Evolutionary conservation across 805 yeast species (phyloP).

Genomic region (Tetrapisispora arboricola): DNA sequence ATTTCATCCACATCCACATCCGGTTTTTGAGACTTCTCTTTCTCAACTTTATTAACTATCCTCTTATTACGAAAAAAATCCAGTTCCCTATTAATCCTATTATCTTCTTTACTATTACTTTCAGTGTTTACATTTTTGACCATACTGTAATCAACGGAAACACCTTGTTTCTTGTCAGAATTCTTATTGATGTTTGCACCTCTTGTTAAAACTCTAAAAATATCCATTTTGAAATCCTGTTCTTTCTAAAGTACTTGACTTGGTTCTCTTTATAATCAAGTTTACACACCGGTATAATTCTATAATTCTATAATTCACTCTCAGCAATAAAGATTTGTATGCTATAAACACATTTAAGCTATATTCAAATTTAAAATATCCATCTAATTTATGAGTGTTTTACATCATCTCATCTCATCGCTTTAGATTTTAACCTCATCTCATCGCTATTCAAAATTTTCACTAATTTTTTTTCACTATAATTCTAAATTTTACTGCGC

Average conservation of each 20-base stretch:
- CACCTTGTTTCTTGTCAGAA: slow-evolving; percentile 12
- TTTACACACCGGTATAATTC: too few species aligned
- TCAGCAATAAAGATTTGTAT: too few species aligned
- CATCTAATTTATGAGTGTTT: too few species aligned
- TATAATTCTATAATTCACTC: too few species aligned
- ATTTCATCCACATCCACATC: slow-evolving; percentile 24
- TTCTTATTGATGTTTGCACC: slow-evolving; percentile 72
- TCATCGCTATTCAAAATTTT: slow-evolving; percentile 3
- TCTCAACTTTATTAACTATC: slow-evolving; percentile 22
- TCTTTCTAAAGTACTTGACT: too few species aligned
- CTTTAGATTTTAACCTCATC: slow-evolving; percentile 2
- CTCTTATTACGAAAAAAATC: slow-evolving; percentile 71
- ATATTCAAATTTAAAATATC: too few species aligned
- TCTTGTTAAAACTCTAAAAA: slow-evolving; percentile 71
- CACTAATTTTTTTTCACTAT: neutral
- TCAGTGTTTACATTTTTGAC: slow-evolving; percentile 6
- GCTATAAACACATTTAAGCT: too few species aligned
- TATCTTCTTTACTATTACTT: slow-evolving; percentile 31
- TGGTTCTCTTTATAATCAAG: too few species aligned
- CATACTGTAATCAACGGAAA: slow-evolving; percentile 14
- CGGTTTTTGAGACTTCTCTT: slow-evolving; percentile 19
- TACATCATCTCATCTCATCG: slow-evolving; percentile 8
- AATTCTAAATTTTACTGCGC: neutral
- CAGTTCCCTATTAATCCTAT: slow-evolving; percentile 56
- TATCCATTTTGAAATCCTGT: slow-evolving; percentile 54